Evolutionary conservation across 208 protist genomes (phyloP).

Genomic region (Acanthamoeba royreba): DNA sequence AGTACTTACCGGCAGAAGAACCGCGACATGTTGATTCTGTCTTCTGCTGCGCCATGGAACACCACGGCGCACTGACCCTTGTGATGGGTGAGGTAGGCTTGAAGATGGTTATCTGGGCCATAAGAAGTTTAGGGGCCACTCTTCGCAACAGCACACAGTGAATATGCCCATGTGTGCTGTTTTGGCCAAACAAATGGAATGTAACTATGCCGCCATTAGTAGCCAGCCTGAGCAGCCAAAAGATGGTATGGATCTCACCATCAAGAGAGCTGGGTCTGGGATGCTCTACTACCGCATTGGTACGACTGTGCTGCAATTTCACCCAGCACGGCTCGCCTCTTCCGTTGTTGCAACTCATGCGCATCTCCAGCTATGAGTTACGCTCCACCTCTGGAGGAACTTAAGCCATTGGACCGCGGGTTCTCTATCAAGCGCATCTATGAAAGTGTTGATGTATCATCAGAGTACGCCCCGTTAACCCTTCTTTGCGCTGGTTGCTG

Average conservation of each 20-base stretch:
- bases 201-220: neutral
- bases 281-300: slow-evolving; percentile 10
- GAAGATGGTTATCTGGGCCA: neutral
- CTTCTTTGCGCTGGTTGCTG: no score
- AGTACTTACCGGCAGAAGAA: neutral
- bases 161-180: neutral
- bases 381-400: neutral
- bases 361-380: neutral
- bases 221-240: neutral
- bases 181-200: neutral
- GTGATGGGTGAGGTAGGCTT: neutral
- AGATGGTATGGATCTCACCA: neutral
- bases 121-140: neutral
- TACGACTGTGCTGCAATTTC: neutral
- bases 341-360: neutral
- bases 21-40: neutral
- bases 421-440: slow-evolving; percentile 18
- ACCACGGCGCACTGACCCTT: neutral
- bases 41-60: neutral
- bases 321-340: neutral
- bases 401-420: neutral
- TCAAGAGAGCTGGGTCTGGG: neutral
- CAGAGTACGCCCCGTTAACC: neutral
- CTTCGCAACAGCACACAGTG: neutral
- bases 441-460: neutral